These are phyloP conservation scores for Anethum foeniculum DNA, from an alignment of 140 eudicot species.

Conservation along the genomic window DNA sequence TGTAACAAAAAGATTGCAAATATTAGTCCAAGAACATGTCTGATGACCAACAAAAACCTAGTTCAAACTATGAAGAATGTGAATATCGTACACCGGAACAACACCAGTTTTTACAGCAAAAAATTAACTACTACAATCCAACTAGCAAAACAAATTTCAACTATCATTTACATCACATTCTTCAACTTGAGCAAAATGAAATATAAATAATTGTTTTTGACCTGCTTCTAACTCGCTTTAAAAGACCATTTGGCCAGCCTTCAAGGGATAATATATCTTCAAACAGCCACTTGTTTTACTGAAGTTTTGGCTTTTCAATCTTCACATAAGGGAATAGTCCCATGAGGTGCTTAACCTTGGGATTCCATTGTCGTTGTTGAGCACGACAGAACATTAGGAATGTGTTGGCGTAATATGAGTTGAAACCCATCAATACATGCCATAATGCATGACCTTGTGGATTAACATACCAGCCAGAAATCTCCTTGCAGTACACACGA, in stretches of 20 bases:
- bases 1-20: not conserved
- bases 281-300: conserved; percentile 19
- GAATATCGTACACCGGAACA: conserved; percentile 20
- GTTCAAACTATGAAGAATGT: conserved; percentile 2
- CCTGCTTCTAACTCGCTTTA: conserved; percentile 4
- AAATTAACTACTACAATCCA: conserved; percentile 5
- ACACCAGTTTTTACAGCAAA: conserved; percentile 21
- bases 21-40: not conserved
- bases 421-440: conserved; percentile 87
- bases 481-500: conserved; percentile 45
- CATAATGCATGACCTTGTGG: conserved; percentile 93
- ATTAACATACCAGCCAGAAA: conserved; percentile 58
- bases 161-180: conserved; percentile 19
- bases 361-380: conserved; percentile 78
- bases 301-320: conserved; percentile 66
- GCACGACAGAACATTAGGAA: conserved; percentile 93
- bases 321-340: conserved; percentile 76
- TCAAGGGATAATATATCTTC: not conserved
- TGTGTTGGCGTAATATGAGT: conserved; percentile 67
- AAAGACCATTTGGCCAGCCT: conserved; percentile 11
- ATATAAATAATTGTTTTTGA: conserved; percentile 8
- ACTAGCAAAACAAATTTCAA: conserved; percentile 17
- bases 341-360: conserved; percentile 49
- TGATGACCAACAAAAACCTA: not conserved
- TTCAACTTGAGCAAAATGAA: conserved; percentile 11